These are phyloP conservation scores for Boletus vermiculosoides DNA, from an alignment of 768 basidiomycete genomes.

Conservation along the genomic window DNA sequence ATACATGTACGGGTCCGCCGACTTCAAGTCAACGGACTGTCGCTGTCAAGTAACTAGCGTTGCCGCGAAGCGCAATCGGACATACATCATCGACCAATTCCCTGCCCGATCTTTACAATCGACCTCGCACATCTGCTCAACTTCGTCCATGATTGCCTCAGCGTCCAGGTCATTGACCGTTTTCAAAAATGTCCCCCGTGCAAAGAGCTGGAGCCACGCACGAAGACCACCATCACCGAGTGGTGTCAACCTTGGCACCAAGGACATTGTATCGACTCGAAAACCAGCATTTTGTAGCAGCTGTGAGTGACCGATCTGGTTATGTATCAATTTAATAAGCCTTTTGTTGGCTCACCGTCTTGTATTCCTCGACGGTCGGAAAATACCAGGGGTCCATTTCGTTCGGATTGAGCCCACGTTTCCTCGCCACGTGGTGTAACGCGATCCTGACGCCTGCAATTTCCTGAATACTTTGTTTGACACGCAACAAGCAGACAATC, in stretches of 20 bases:
- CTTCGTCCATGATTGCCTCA: constrained; percentile 58
- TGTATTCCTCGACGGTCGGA: constrained; percentile 69
- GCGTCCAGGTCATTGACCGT: constrained; percentile 54
- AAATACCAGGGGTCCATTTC: constrained; percentile 82
- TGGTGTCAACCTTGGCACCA: constrained; percentile 56
- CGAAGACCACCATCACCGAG: constrained; percentile 47
- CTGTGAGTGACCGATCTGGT: constrained; percentile 32
- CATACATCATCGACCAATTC: constrained; percentile 73
- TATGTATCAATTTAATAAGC: neutral
- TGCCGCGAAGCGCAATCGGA: constrained; percentile 64
- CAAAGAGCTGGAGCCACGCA: constrained; percentile 73
- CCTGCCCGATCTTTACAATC: constrained; percentile 60
- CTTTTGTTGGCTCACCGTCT: constrained; percentile 38
- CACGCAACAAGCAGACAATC: neutral
- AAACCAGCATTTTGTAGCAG: constrained; percentile 59
- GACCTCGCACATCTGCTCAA: constrained; percentile 51
- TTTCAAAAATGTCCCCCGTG: constrained; percentile 55
- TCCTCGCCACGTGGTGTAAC: constrained; percentile 51
- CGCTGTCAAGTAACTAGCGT: constrained; percentile 34
- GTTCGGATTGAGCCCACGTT: constrained; percentile 56
- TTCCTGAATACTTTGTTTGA: neutral
- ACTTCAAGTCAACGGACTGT: constrained; percentile 9
- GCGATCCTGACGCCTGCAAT: constrained; percentile 57
- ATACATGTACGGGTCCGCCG: constrained; percentile 1
- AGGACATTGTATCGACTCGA: constrained; percentile 48